A percentile compares a stretch with the other conserved stretches of the same genome.
phyloP scores from a whole-genome alignment of 225 moss, liverwort and hornwort genomes.

The Physcomitrium patens region DNA sequence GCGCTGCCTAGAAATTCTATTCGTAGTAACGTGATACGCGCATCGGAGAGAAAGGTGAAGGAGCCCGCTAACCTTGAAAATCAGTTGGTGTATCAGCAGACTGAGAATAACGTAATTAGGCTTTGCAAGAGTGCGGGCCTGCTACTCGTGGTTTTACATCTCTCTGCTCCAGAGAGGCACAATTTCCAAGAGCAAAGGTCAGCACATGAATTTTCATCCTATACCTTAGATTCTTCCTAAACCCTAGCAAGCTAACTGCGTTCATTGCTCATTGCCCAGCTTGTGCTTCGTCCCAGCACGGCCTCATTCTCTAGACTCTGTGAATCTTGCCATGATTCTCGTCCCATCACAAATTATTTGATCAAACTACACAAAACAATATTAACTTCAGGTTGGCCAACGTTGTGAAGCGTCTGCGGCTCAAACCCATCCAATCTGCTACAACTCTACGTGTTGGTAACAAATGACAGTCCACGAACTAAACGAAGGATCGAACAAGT shows the following conservation, averaged over 20 bases:
- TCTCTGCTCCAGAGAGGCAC: slow-evolving; percentile 18
- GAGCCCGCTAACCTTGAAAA: slow-evolving; percentile 1
- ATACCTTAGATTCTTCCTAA: background rate
- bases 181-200: slow-evolving; percentile 11
- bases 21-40: too few relatives aligned
- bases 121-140: slow-evolving; percentile 19
- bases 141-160: slow-evolving; percentile 15
- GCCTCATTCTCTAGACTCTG: background rate
- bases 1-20: too few relatives aligned
- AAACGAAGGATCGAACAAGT: too few relatives aligned
- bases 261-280: background rate
- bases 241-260: background rate
- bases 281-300: background rate
- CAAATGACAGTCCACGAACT: too few relatives aligned
- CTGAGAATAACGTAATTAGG: slow-evolving; percentile 2
- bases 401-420: too few relatives aligned
- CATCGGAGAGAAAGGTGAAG: background rate
- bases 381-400: too few relatives aligned
- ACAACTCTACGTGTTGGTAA: too few relatives aligned
- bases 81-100: background rate
- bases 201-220: background rate
- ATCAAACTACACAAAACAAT: too few relatives aligned
- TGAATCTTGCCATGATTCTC: too few relatives aligned
- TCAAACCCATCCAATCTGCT: too few relatives aligned
- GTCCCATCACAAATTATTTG: too few relatives aligned